Evolutionary conservation across 441 rosid species (phyloP).

Genomic region (Populus tomentosa): DNA sequence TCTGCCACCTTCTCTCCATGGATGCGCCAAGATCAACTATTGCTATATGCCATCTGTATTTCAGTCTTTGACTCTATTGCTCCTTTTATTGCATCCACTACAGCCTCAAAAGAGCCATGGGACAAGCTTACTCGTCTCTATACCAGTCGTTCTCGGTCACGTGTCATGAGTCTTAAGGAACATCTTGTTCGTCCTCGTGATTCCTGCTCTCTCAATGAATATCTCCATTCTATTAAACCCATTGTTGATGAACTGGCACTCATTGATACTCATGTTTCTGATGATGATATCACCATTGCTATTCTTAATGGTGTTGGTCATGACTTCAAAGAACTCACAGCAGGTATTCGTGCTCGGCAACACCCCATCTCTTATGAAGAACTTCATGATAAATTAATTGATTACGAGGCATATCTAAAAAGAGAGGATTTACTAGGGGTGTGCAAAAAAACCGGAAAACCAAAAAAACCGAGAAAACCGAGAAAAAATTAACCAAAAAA

Average conservation of each 20-base stretch:
- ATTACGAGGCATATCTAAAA: background rate
- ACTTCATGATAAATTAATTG: background rate
- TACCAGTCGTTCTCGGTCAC: too few species aligned
- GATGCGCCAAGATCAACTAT: background rate
- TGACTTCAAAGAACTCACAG: background rate
- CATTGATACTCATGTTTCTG: background rate
- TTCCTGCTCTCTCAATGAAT: too few species aligned
- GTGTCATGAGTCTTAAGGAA: too few species aligned
- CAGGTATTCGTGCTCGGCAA: background rate
- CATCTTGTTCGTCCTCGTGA: too few species aligned
- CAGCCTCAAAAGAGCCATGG: too few species aligned
- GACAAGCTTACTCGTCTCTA: too few species aligned
- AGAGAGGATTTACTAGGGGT: background rate
- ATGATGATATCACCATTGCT: background rate
- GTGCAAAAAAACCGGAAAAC: too few species aligned
- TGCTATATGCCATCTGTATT: background rate
- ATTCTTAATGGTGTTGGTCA: background rate
- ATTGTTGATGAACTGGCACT: background rate
- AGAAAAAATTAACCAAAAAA: too few species aligned
- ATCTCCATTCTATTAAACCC: too few species aligned
- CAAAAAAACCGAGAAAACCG: too few species aligned
- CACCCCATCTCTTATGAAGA: background rate
- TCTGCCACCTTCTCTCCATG: background rate
- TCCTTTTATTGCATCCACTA: too few species aligned
- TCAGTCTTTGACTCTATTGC: background rate